These are phyloP conservation scores for Ministeria vibrans DNA, from an alignment of 78 protist genomes.

Conservation along the genomic window DNA sequence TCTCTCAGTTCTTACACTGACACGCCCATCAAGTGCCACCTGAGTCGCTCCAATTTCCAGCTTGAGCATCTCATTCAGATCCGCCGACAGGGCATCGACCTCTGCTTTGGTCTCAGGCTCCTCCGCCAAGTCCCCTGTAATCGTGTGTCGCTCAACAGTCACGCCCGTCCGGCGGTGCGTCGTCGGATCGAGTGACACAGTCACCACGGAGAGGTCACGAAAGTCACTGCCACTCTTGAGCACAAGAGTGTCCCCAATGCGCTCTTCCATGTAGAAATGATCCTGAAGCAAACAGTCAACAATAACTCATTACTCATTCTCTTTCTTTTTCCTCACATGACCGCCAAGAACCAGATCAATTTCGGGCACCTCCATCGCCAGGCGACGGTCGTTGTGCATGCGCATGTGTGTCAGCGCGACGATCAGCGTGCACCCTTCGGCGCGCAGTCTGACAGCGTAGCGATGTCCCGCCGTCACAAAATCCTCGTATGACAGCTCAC, in stretches of 20 bases:
- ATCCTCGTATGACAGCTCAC: conserved; percentile 2
- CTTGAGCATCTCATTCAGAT: too few relatives aligned
- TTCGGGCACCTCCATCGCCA: conserved; percentile 10
- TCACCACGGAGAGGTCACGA: background rate
- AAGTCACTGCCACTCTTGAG: conserved; percentile 2
- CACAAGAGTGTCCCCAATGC: background rate
- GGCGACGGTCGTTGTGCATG: conserved; percentile 16
- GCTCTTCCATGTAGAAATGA: conserved; percentile 1
- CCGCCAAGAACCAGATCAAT: conserved; percentile 41
- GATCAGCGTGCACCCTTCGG: conserved; percentile 3
- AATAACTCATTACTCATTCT: too few relatives aligned
- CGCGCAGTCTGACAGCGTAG: background rate
- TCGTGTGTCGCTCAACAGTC: background rate
- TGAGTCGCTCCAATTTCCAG: too few relatives aligned
- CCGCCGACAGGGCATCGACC: too few relatives aligned
- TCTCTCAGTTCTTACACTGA: background rate
- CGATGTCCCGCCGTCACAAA: background rate
- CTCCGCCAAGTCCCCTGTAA: background rate
- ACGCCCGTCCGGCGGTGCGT: background rate
- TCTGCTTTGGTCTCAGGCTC: background rate
- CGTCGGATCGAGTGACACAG: background rate
- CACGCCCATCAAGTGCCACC: too few relatives aligned
- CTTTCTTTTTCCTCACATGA: too few relatives aligned
- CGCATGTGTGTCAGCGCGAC: conserved; percentile 62
- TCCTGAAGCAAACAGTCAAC: too few relatives aligned